Percentiles rank a stretch among this genome's conserved stretches.
phyloP scores from a whole-genome alignment of 345 rosid genomes.

The Tarenaya hassleriana region DNA sequence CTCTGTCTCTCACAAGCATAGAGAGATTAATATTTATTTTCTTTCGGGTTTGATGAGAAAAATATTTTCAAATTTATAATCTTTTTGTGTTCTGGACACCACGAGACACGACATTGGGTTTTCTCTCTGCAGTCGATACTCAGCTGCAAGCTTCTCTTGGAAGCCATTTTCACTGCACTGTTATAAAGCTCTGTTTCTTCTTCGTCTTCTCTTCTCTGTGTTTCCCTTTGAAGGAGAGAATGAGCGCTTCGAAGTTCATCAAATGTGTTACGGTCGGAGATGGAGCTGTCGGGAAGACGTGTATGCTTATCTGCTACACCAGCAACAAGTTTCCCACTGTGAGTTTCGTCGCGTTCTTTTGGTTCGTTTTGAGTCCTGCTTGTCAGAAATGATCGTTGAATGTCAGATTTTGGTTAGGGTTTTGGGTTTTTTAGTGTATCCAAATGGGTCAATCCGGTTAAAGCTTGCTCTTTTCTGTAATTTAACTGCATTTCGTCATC shows the following conservation, averaged over 20 bases:
- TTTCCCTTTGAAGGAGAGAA: conserved; percentile 27
- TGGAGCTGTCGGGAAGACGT: conserved; percentile 99
- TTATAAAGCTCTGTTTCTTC: conserved; percentile 17
- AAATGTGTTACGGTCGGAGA: conserved; percentile 99
- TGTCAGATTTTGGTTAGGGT: neutral
- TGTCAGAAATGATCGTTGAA: neutral
- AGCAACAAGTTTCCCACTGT: conserved; percentile 99
- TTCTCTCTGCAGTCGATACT: conserved; percentile 12
- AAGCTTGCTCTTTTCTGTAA: neutral
- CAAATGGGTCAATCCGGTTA: conserved; percentile 7
- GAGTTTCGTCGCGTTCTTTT: conserved; percentile 18
- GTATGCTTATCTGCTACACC: conserved; percentile 98
- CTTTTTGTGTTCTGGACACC: neutral
- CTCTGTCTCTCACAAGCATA: conserved; percentile 21
- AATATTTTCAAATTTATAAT: conserved; percentile 18
- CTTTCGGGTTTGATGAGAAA: conserved; percentile 9
- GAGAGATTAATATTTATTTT: conserved; percentile 11
- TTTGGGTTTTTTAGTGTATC: neutral
- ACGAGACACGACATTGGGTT: neutral
- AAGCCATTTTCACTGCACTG: conserved; percentile 16
- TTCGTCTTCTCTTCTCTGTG: conserved; percentile 11
- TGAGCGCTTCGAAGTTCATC: conserved; percentile 96
- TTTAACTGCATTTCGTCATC: neutral
- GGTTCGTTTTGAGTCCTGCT: neutral
- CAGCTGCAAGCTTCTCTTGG: conserved; percentile 19